Base-by-base conservation (phyloP, 2,329 filamentous ascomycete species). In the Diaporthe sp. region DNA sequence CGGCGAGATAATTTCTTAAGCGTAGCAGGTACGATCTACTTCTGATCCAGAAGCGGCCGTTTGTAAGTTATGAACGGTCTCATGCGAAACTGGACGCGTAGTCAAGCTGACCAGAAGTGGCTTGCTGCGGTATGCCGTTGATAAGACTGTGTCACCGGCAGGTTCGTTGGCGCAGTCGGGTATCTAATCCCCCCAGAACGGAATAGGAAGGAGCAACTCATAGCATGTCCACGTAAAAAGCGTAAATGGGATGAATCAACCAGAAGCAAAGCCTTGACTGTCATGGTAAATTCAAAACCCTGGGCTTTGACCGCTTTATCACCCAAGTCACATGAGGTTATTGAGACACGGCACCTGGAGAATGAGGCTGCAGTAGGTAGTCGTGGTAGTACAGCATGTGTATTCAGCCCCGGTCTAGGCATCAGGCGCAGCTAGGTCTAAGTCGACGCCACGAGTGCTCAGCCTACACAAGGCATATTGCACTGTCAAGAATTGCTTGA, bases 31-130 rank as follows among this genome's bases (percentile, higher is more conserved):
- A 19, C 9, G 30, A 40, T 54, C 33, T 54, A n/a, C n/a, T 40
- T 38, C 17, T 15, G 13, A 28, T 17, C 40, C n/a, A 8, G 35
- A 30, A 5, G 22, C 17, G 30, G 17, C 15, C 15, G 6, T 38
- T 33, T 33, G 40, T 30, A 22, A 15, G 28, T 64, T 13, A 19
- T 54, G 47, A 33, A 2, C 13, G 22, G n/a, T 40, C 47, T 54
- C 47, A 9, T 30, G 33, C n/a, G 33, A 28, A 25, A n/a, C 17
- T 40, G 15, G 47, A 54, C 47, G 30, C 19, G 35, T 4, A 30
- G 9, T 40, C 64, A 68, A 52, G 64, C 64, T 67, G 64, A 52
- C 45, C 64, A 45, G 64, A 50, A 13, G 64, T 38, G 45, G 64
- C 25, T 68, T 38, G 13, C 22, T 28, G 64, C 54, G 47, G 33